Base-by-base conservation (phyloP, 2,329 filamentous ascomycete species). In the Cladosporium sp. region DNA sequence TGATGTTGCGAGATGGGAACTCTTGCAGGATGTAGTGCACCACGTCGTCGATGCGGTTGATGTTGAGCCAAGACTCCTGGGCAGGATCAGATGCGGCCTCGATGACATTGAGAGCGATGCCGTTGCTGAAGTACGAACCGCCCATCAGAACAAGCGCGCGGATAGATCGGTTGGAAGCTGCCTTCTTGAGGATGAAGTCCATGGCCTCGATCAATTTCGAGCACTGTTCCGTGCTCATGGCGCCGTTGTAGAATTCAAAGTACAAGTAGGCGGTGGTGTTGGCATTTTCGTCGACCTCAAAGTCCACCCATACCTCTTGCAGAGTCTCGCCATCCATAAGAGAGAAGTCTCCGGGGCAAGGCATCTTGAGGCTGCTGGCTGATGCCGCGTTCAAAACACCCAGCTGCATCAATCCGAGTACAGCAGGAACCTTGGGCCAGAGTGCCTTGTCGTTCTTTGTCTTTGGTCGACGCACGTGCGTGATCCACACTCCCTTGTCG, bases 231-330 rank as follows among this genome's bases (percentile, higher is more conserved):
- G 78, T 80, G 25, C 77, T 75, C 79, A 81, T 80, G 59, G 79
- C 79, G 32, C 79, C 79, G 63, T 81, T 81, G 72, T 80, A 81
- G 61, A 80, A 79, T 61, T 80, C 73, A 63, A 79, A 81, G 68
- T 79, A 77, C n/a, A 81, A 67, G 62, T 79, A 80, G 0, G 79
- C 79, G 7, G 76, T 70, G 18, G 70, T 73, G 46, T 72, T 72
- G 21, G 68, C 64, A 13, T 71, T 68, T 10, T 71, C 70, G 36
- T 75, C 73, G 11, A 69, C 65, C 16, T 70, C 72, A 48, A 77
- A 77, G 30, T 80, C 78, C 14, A 80, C 70, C 74, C 76, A 79
- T 21, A 80, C 72, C 51, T 81, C 79, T 66, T 80, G 79, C 49
- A 78, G 75, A 1, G 79, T 80, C 21, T 63, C 67, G 25, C 72